These are phyloP conservation scores for Phytophthora pisi DNA, from an alignment of 352 stramenopile species.

Conservation along the genomic window DNA sequence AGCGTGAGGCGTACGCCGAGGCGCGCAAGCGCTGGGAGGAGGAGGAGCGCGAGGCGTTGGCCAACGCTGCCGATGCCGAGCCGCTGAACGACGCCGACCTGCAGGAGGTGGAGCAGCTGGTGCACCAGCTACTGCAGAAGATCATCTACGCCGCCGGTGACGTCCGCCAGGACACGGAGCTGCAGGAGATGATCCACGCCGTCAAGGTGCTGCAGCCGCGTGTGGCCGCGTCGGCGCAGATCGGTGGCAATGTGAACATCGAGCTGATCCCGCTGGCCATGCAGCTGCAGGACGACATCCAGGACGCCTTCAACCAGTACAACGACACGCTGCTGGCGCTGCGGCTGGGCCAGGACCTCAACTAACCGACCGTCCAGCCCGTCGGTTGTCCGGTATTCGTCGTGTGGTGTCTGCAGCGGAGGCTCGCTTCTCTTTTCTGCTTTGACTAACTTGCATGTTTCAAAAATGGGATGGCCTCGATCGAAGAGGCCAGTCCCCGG, in stretches of 20 bases:
- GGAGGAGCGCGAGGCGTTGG: constrained; percentile 86
- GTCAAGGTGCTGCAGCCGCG: constrained; percentile 88
- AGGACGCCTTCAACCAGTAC: constrained; percentile 92
- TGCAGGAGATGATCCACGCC: constrained; percentile 91
- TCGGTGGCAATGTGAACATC: constrained; percentile 88
- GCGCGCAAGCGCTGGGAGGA: constrained; percentile 89
- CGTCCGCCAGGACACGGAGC: constrained; percentile 86
- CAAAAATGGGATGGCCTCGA: constrained; percentile 30
- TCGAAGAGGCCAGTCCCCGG: constrained; percentile 32
- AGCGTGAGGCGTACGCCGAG: constrained; percentile 88
- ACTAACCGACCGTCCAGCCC: constrained; percentile 43
- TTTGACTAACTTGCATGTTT: constrained; percentile 36
- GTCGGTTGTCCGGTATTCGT: constrained; percentile 20
- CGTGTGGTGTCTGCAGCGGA: constrained; percentile 26
- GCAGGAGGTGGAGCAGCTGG: constrained; percentile 88
- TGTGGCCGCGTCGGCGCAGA: constrained; percentile 84
- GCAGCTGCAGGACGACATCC: constrained; percentile 91
- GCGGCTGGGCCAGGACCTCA: constrained; percentile 83
- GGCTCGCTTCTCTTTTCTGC: constrained; percentile 30
- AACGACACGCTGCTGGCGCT: constrained; percentile 89
- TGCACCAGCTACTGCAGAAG: constrained; percentile 89
- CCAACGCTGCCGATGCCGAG: constrained; percentile 84
- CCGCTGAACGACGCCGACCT: constrained; percentile 88
- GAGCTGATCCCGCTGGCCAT: constrained; percentile 89
- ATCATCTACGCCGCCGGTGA: constrained; percentile 89